A percentile compares a stretch with the other conserved stretches of the same genome.
Evolutionary conservation across 768 basidiomycete genomes (phyloP).

Genomic region (Hemileccinum impolitum): DNA sequence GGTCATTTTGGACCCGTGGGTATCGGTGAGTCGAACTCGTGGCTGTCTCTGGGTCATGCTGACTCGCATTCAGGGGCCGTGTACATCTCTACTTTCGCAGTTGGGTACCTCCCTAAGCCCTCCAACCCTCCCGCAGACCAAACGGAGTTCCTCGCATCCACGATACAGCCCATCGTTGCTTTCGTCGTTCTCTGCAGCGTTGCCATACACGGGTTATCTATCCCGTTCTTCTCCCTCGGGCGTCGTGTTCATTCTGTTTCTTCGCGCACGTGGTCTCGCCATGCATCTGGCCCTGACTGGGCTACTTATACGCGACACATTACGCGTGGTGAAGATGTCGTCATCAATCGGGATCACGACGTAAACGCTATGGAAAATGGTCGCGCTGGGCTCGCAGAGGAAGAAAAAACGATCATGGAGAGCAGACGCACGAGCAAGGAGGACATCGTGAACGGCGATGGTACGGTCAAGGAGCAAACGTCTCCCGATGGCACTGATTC

Average conservation of each 20-base stretch:
- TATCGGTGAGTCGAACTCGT: constrained; percentile 44
- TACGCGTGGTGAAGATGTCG: constrained; percentile 67
- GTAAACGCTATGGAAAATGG: constrained; percentile 49
- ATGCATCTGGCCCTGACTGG: constrained; percentile 77
- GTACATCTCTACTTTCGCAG: constrained; percentile 87
- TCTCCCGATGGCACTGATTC: constrained; percentile 44
- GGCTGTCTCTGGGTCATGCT: not conserved
- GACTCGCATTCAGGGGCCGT: constrained; percentile 58
- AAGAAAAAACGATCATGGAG: constrained; percentile 26
- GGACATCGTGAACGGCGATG: constrained; percentile 11
- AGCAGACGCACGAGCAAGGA: constrained; percentile 24
- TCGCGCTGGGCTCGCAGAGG: constrained; percentile 28
- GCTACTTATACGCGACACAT: constrained; percentile 72
- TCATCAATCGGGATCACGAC: constrained; percentile 77
- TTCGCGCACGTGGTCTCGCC: constrained; percentile 89
- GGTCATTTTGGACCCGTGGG: constrained; percentile 95
- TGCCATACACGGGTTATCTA: constrained; percentile 83
- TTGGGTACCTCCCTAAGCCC: constrained; percentile 50
- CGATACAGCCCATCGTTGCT: constrained; percentile 89
- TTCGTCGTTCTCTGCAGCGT: constrained; percentile 95
- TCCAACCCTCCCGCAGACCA: constrained; percentile 49
- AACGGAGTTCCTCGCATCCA: constrained; percentile 60
- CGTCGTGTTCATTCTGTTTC: constrained; percentile 75
- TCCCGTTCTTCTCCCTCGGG: constrained; percentile 91
- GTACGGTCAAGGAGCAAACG: constrained; percentile 32